Evolutionary conservation across 2,329 filamentous ascomycete species (phyloP).

Genomic region (Fusarium succisae): DNA sequence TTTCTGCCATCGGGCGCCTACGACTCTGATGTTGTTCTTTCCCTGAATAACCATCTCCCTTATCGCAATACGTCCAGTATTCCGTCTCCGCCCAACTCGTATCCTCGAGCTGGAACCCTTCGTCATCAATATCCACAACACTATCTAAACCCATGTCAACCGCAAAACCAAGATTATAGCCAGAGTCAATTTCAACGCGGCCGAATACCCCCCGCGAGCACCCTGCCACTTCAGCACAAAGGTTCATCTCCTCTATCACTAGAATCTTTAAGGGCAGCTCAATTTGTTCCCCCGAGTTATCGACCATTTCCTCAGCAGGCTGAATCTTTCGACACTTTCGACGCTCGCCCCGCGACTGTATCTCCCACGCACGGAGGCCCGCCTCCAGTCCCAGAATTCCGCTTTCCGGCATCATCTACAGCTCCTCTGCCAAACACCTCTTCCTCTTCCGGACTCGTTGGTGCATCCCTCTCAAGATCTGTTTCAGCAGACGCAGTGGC

Average conservation of each 20-base stretch:
- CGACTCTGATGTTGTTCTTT: slow-evolving; percentile 32
- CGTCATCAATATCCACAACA: slow-evolving; percentile 37
- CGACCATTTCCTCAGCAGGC: slow-evolving; percentile 25
- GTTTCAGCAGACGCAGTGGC: slow-evolving; percentile 45
- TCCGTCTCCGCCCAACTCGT: slow-evolving; percentile 31
- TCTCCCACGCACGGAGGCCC: slow-evolving; percentile 33
- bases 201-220: slow-evolving; percentile 38
- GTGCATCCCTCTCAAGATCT: slow-evolving; percentile 42
- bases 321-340: slow-evolving; percentile 21
- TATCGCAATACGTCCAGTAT: slow-evolving; percentile 26
- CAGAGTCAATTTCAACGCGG: slow-evolving; percentile 30
- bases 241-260: slow-evolving; percentile 37
- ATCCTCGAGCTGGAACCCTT: slow-evolving; percentile 32
- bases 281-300: slow-evolving; percentile 26
- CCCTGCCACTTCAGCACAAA: slow-evolving; percentile 27
- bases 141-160: slow-evolving; percentile 30
- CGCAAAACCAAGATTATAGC: slow-evolving; percentile 27
- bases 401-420: slow-evolving; percentile 33
- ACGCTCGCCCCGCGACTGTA: slow-evolving; percentile 23
- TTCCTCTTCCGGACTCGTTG: slow-evolving; percentile 28
- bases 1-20: slow-evolving; percentile 43
- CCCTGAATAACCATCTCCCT: slow-evolving; percentile 29
- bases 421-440: slow-evolving; percentile 35
- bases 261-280: slow-evolving; percentile 39
- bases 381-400: slow-evolving; percentile 17